phyloP scores from a whole-genome alignment of 1,284 basidiomycete genomes.

The Pseudozyma thailandica region DNA sequence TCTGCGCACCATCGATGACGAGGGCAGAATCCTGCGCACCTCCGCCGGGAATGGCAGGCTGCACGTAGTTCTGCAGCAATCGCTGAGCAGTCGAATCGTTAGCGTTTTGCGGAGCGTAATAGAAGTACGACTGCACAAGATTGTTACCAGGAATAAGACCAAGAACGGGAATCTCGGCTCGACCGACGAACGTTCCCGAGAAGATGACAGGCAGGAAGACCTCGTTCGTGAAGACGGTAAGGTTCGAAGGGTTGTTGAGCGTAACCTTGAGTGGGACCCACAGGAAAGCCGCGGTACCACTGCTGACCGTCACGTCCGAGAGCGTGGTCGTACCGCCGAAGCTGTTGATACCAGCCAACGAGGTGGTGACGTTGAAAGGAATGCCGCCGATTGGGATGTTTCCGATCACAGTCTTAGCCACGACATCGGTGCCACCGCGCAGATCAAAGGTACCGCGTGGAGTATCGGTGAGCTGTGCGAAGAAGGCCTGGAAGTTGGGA shows the following conservation, averaged over 20 bases:
- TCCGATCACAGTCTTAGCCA: conserved; percentile 76
- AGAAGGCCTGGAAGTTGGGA: conserved; percentile 74
- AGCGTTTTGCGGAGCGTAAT: conserved; percentile 75
- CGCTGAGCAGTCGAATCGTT: conserved; percentile 76
- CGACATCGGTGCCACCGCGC: conserved; percentile 75
- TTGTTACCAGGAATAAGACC: conserved; percentile 76
- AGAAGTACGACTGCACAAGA: conserved; percentile 74
- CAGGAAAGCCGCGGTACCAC: conserved; percentile 47
- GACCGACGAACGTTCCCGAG: conserved; percentile 70
- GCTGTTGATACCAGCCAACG: conserved; percentile 71
- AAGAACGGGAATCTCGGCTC: conserved; percentile 69
- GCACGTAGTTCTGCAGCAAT: conserved; percentile 63
- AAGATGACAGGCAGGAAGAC: conserved; percentile 75
- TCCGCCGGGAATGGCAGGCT: conserved; percentile 40
- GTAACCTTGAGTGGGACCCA: conserved; percentile 41
- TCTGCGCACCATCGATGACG: conserved; percentile 36
- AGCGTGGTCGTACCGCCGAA: conserved; percentile 67
- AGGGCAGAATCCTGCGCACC: conserved; percentile 21
- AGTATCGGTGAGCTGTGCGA: conserved; percentile 74
- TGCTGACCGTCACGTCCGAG: conserved; percentile 68
- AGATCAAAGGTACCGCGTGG: conserved; percentile 72
- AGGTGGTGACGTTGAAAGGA: conserved; percentile 74
- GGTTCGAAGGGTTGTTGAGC: conserved; percentile 68
- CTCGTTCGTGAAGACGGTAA: conserved; percentile 75
- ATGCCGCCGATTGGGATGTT: conserved; percentile 77